Evolutionary conservation across 371 early-diverging fungal genomes (phyloP).

Genomic region (Agmasoma carcini): DNA sequence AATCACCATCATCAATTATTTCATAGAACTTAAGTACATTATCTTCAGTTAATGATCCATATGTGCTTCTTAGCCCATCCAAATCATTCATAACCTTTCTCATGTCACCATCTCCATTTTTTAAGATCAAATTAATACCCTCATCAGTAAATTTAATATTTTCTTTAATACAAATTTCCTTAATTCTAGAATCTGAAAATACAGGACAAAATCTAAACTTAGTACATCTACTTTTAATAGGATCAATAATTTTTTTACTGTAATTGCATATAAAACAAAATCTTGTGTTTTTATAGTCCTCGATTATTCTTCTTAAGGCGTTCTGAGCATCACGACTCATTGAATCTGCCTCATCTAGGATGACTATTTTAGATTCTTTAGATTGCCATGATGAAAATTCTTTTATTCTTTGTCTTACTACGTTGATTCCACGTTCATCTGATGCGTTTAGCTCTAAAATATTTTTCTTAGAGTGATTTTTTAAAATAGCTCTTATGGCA

Average conservation of each 20-base stretch:
- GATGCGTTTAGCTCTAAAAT: slow-evolving; percentile 94
- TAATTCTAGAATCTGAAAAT: slow-evolving; percentile 61
- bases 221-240: slow-evolving; percentile 89
- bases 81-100: slow-evolving; percentile 70
- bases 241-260: slow-evolving; percentile 85
- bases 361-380: slow-evolving; percentile 76
- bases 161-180: slow-evolving; percentile 38
- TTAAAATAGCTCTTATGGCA: slow-evolving; percentile 72
- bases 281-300: slow-evolving; percentile 77
- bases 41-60: slow-evolving; percentile 8
- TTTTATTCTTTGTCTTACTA: slow-evolving; percentile 83
- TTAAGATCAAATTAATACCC: slow-evolving; percentile 64
- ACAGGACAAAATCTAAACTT: slow-evolving; percentile 86
- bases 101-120: slow-evolving; percentile 78
- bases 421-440: slow-evolving; percentile 89
- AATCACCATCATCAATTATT: slow-evolving; percentile 3
- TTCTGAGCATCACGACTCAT: slow-evolving; percentile 94
- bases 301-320: slow-evolving; percentile 92
- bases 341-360: slow-evolving; percentile 96
- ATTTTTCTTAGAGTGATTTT: slow-evolving; percentile 62
- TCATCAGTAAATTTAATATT: slow-evolving; percentile 57
- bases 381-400: slow-evolving; percentile 73
- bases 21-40: slow-evolving; percentile 39
- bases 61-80: slow-evolving; percentile 42
- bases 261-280: slow-evolving; percentile 96